Evolutionary conservation across 2,329 filamentous ascomycete species (phyloP).

Genomic region (Cladosporium sp.): DNA sequence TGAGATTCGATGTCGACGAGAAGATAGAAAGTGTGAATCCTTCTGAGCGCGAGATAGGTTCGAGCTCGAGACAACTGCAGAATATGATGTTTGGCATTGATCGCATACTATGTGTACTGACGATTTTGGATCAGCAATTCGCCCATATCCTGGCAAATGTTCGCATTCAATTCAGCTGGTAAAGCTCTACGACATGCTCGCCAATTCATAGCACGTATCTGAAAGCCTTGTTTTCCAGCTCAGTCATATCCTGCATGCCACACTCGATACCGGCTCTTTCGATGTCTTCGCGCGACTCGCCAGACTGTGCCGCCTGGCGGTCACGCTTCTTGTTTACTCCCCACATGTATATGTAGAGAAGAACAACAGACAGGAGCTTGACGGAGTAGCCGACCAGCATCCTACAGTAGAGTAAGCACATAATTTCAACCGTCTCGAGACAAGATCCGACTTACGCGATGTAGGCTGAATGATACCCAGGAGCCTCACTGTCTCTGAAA

Average conservation of each 20-base stretch:
- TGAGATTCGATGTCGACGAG: too few relatives aligned
- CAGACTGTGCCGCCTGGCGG: constrained; percentile 34
- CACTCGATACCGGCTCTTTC: constrained; percentile 48
- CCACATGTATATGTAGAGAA: constrained; percentile 52
- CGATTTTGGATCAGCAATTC: too few relatives aligned
- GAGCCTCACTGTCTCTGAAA: constrained; percentile 14
- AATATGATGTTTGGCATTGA: too few relatives aligned
- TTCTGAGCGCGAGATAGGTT: too few relatives aligned
- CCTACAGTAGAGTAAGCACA: constrained; percentile 22
- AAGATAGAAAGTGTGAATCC: too few relatives aligned
- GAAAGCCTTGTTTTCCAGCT: constrained; percentile 51
- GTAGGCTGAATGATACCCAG: constrained; percentile 14
- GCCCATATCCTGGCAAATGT: too few relatives aligned
- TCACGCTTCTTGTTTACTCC: constrained; percentile 50
- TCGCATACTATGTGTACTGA: too few relatives aligned
- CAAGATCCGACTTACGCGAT: constrained; percentile 17
- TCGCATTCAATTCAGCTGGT: not conserved
- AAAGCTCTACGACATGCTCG: not conserved
- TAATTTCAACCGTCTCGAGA: not conserved
- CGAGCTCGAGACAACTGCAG: too few relatives aligned
- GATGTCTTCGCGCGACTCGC: constrained; percentile 32
- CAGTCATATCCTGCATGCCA: constrained; percentile 52
- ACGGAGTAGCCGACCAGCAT: constrained; percentile 52
- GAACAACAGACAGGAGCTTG: constrained; percentile 45
- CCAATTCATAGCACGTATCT: constrained; percentile 42